Percentiles rank a stretch among this genome's conserved stretches.
These are phyloP conservation scores for Haplosporangium sp. DNA, from an alignment of 371 early-diverging fungal genomes.

Conservation along the genomic window DNA sequence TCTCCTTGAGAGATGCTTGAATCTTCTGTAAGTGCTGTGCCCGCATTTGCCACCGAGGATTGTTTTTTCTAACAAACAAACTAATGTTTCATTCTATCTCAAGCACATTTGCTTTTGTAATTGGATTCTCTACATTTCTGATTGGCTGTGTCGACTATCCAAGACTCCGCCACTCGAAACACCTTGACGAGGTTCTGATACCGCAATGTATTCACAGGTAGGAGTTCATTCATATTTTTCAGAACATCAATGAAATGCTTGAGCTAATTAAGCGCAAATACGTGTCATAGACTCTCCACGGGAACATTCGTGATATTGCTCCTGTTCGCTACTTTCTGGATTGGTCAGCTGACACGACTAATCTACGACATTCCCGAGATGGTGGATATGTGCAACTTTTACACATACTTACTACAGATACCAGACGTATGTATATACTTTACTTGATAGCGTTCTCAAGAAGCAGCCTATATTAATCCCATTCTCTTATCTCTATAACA, in stretches of 20 bases:
- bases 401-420: constrained; percentile 82
- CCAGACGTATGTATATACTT: constrained; percentile 70
- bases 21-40: constrained; percentile 39
- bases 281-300: constrained; percentile 56
- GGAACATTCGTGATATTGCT: constrained; percentile 64
- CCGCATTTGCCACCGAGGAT: background rate
- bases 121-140: constrained; percentile 88
- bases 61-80: background rate
- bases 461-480: background rate
- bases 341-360: constrained; percentile 76
- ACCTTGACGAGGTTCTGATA: constrained; percentile 79
- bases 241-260: too few species aligned
- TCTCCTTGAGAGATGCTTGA: constrained; percentile 45
- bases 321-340: constrained; percentile 79
- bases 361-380: constrained; percentile 78
- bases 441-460: background rate
- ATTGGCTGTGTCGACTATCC: constrained; percentile 91
- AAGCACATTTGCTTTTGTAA: constrained; percentile 78
- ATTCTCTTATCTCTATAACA: background rate
- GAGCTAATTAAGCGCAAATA: background rate
- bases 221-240: background rate
- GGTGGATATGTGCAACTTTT: constrained; percentile 89
- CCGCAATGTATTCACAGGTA: constrained; percentile 76
- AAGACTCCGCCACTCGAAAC: constrained; percentile 72
- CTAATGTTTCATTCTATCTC: background rate